phyloP scores from a whole-genome alignment of 2,329 filamentous ascomycete species.

The Dothiorella sarmentorum region DNA sequence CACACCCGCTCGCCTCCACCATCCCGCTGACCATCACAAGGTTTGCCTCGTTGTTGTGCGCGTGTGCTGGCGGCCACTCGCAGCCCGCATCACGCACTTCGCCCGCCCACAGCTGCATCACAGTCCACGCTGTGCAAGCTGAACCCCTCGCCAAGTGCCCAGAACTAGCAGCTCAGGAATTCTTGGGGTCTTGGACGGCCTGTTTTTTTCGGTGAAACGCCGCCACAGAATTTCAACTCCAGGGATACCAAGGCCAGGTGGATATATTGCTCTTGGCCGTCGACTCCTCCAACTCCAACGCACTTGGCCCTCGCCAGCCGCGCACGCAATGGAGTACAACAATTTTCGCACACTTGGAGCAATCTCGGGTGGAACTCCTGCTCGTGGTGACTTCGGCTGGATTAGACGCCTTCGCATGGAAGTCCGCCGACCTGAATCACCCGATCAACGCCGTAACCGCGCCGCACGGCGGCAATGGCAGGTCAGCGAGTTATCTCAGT shows the following conservation, averaged over 20 bases:
- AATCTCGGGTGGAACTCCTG: slow-evolving; percentile 1
- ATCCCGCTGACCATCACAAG: slow-evolving; percentile 1
- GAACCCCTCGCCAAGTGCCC: slow-evolving; percentile 8
- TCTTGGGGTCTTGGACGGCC: slow-evolving; percentile 1
- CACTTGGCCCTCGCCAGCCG: neutral
- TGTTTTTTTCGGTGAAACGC: slow-evolving; percentile 10
- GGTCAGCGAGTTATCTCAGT: neutral
- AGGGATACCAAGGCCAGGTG: slow-evolving; percentile 8
- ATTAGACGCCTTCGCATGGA: neutral
- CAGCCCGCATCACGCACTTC: neutral
- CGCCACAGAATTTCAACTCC: neutral
- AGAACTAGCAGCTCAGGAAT: neutral
- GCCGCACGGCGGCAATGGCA: neutral
- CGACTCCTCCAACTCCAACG: neutral
- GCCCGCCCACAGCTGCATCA: neutral
- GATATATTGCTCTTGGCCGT: slow-evolving; percentile 11
- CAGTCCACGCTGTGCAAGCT: slow-evolving; percentile 1
- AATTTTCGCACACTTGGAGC: neutral
- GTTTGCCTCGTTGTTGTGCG: slow-evolving; percentile 4
- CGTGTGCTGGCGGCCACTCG: slow-evolving; percentile 10
- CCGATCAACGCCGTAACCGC: neutral
- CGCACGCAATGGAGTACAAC: neutral
- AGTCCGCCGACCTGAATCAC: slow-evolving; percentile 8
- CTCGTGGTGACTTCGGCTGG: neutral
- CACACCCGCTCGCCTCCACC: neutral